These are phyloP conservation scores for Chlamydomonas asymmetrica DNA, from an alignment of 139 green algal species.

Conservation along the genomic window DNA sequence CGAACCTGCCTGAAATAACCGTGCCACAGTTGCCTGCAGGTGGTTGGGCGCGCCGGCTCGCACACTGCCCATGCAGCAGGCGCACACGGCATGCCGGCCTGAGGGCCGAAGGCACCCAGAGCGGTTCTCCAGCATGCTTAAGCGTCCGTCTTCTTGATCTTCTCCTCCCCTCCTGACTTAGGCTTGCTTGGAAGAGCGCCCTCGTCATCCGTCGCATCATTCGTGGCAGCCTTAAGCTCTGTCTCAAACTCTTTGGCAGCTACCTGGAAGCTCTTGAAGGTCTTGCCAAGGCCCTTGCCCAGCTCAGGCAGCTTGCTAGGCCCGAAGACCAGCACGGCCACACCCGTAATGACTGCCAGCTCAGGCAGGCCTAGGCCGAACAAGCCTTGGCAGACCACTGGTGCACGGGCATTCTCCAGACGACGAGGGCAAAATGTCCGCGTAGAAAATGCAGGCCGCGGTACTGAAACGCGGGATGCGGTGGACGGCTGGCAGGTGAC, in stretches of 20 bases:
- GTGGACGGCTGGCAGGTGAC: no score
- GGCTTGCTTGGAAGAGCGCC: no score
- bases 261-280: conserved; percentile 90
- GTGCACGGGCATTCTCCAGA: no score
- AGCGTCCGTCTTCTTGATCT: conserved; percentile 24
- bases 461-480: no score
- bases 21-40: no score
- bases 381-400: conserved; percentile 62
- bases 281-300: conserved; percentile 90
- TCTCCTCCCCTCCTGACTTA: conserved; percentile 12
- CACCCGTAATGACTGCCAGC: conserved; percentile 84
- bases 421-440: no score
- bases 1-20: no score
- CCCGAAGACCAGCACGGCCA: conserved; percentile 84
- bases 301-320: conserved; percentile 95
- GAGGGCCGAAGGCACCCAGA: no score
- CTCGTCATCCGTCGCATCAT: conserved; percentile 47
- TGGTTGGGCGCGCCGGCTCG: no score
- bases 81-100: no score
- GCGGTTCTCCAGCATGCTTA: background rate
- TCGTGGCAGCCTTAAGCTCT: conserved; percentile 61
- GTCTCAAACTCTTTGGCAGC: conserved; percentile 83
- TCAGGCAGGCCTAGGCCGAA: conserved; percentile 90
- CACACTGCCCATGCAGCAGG: no score
- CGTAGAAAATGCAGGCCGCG: no score